phyloP scores from a whole-genome alignment of 2,329 filamentous ascomycete species.

The Diplodia scrobiculata region DNA sequence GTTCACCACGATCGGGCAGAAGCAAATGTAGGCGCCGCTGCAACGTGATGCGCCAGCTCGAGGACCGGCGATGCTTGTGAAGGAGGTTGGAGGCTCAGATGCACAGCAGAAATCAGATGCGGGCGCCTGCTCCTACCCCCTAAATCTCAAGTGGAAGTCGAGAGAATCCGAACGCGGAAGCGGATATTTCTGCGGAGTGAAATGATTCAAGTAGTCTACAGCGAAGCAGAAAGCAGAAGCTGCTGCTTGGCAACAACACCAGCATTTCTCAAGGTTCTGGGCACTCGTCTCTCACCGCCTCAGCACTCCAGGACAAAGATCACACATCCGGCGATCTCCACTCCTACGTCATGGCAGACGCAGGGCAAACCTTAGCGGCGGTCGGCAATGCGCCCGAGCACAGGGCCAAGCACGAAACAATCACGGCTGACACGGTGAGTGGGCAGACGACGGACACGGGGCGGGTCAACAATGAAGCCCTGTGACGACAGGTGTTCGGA shows the following conservation, averaged over 20 bases:
- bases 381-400: background rate
- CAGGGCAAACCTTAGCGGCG: background rate
- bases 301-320: background rate
- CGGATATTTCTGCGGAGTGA: no score
- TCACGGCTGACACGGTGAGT: background rate
- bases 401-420: background rate
- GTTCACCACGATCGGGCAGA: no score
- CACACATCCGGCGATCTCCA: background rate
- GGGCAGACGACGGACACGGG: no score
- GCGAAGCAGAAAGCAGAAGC: background rate
- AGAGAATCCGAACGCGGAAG: no score
- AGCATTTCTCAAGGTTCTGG: background rate
- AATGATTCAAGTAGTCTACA: no score
- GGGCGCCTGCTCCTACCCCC: no score
- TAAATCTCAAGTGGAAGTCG: no score
- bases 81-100: no score
- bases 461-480: background rate
- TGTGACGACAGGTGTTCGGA: background rate
- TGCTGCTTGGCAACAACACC: background rate
- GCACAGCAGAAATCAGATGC: no score
- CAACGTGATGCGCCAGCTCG: no score
- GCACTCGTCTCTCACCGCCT: background rate
- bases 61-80: no score
- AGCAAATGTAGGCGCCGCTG: no score
- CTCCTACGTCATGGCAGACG: background rate